Base-by-base conservation (phyloP, 257 asterid genomes). In the Solanum appendiculatum region DNA sequence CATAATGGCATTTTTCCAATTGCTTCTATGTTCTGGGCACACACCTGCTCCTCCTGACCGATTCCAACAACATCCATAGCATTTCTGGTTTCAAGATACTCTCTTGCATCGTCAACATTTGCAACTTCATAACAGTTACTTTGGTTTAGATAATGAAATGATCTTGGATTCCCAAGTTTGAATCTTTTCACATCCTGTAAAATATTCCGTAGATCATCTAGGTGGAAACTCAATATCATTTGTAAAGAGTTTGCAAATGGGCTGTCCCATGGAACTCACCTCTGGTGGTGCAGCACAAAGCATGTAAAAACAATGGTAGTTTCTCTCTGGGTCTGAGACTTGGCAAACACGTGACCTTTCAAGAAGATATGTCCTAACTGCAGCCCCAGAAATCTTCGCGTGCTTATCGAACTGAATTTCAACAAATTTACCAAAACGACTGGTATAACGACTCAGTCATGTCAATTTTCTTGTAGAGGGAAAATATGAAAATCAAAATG, bases 11-110 rank as follows among this genome's bases (percentile, higher is more conserved):
- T 39, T 48, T 34, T 51, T 51, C 70, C 51, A 81, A 81, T 44
- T 87, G 23, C 60, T 21, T 82, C 29, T 72, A 20, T 63, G 21
- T 44, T 78, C 29, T 42, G 31, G 74, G 31, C 27, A 36, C 84
- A 6, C n/a, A 95, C 99, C 99, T 97, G 99, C 86, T 97, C 98
- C 10, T 96, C 98, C 89, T 93, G 96, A 94, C 85, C 93, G 88
- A 97, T 97, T 68, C 99, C 99, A 63, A 97, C 99, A 51, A 95
- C 91, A 88, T 97, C 99, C 99, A 97, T 97, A 89, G 99, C 99
- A 40, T 94, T 97, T 89, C 96, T 91, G 44, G 99, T 97, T 91
- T 92, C 98, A 21, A 97, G 91, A 90, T 95, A 97, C 82, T 97
- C 99, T 89, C 96, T 92, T 44, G 99, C 95, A 89, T 97, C 99